Conservation (phyloP, 495 filamentous ascomycete species). For the Margaritispora aquatica region DNA sequence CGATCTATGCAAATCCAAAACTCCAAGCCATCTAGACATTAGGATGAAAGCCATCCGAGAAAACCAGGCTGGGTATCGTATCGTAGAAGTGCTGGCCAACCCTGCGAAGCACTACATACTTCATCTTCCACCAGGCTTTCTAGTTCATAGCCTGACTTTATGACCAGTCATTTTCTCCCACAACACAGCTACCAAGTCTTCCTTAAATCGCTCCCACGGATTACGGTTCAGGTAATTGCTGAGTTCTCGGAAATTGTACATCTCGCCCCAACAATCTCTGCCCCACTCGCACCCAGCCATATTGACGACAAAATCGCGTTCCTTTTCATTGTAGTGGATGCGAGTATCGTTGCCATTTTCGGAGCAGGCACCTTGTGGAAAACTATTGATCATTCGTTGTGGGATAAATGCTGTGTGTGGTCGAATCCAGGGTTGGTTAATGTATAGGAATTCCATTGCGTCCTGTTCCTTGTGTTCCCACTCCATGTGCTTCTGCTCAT, state of each 20-base stretch:
- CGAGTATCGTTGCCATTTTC: constrained; percentile 65
- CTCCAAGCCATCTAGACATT: background rate
- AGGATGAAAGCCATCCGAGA: background rate
- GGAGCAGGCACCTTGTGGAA: constrained; percentile 83
- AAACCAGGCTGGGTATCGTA: background rate
- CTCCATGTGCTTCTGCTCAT: constrained; percentile 98
- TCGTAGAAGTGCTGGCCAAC: background rate
- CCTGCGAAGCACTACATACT: background rate
- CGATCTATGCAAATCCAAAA: background rate
- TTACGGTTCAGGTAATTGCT: constrained; percentile 79
- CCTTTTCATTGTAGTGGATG: constrained; percentile 81
- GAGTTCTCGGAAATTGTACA: constrained; percentile 85
- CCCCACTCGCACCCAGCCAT: constrained; percentile 98
- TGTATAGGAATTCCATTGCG: constrained; percentile 87
- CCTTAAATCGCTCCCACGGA: constrained; percentile 68
- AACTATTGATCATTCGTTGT: constrained; percentile 90
- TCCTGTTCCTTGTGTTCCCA: constrained; percentile 99
- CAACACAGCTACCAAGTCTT: constrained; percentile 44
- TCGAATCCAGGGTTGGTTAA: constrained; percentile 87
- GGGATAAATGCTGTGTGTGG: constrained; percentile 83
- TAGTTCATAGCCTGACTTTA: constrained; percentile 42
- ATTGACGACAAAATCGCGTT: constrained; percentile 93
- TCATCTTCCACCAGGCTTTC: background rate
- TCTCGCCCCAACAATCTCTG: constrained; percentile 95
- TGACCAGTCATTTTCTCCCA: constrained; percentile 50